Evolutionary conservation across 2,329 filamentous ascomycete genomes (phyloP).

Genomic region (Pestalotiopsis sp.): DNA sequence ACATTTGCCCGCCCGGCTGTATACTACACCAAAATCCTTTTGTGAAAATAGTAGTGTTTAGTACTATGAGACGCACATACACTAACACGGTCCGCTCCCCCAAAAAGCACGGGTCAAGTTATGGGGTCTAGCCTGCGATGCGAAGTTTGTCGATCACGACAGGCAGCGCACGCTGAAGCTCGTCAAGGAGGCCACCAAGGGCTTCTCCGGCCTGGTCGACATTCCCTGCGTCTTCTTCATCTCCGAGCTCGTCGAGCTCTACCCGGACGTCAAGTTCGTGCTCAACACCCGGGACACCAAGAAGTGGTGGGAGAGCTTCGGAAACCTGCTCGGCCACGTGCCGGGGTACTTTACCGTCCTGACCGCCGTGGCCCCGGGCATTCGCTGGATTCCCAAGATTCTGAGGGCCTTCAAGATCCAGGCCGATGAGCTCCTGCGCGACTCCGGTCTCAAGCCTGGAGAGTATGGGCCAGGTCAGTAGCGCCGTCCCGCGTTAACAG

Average conservation of each 20-base stretch:
- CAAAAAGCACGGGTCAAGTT: background rate
- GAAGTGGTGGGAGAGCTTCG: conserved; percentile 36
- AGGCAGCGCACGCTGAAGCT: conserved; percentile 28
- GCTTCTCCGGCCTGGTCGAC: conserved; percentile 50
- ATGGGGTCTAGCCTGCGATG: background rate
- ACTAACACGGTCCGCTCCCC: background rate
- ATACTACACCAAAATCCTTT: background rate
- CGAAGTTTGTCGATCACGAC: conserved; percentile 19
- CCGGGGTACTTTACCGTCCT: background rate
- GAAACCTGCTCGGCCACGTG: background rate
- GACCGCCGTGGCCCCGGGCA: background rate
- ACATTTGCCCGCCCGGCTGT: background rate
- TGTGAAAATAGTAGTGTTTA: background rate
- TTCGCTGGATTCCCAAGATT: background rate
- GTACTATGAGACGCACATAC: background rate
- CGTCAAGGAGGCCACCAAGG: conserved; percentile 37
- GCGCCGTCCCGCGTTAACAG: too few species aligned
- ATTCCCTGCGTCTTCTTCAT: conserved; percentile 42
- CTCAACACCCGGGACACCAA: conserved; percentile 38
- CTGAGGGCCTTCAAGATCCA: background rate
- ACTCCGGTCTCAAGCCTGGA: background rate
- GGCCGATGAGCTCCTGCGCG: background rate
- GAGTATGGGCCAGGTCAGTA: background rate
- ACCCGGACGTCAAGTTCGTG: conserved; percentile 50
- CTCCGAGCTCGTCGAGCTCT: conserved; percentile 47